A percentile compares a stretch with the other conserved stretches of the same genome.
Evolutionary conservation across 164 flowering plant species (phyloP).

Genomic region (Euptelea pleiosperma): DNA sequence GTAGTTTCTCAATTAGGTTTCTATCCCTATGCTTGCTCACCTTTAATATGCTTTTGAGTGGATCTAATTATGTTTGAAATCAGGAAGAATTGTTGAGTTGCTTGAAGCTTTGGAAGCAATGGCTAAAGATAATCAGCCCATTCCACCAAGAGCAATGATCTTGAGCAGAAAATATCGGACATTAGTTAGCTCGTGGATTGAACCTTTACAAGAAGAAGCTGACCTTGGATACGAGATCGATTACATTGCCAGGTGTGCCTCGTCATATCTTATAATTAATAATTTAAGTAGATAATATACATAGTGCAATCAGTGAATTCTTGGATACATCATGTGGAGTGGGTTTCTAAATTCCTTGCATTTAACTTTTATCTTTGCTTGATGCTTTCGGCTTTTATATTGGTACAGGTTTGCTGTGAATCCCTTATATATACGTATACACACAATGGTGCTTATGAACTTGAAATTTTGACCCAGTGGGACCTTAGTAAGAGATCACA

Average conservation of each 20-base stretch:
- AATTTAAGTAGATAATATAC: background rate
- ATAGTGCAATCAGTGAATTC: too few relatives aligned
- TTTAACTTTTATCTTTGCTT: too few relatives aligned
- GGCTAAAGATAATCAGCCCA: slow-evolving; percentile 80
- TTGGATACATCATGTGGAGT: slow-evolving; percentile 3
- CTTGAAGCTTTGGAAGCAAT: slow-evolving; percentile 91
- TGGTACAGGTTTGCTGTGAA: too few relatives aligned
- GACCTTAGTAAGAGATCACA: too few relatives aligned
- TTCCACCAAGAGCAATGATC: slow-evolving; percentile 96
- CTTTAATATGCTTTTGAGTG: slow-evolving; percentile 15
- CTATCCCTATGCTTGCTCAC: background rate
- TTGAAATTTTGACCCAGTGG: too few relatives aligned
- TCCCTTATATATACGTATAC: too few relatives aligned
- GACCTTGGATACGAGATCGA: slow-evolving; percentile 95
- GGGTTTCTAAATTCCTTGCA: too few relatives aligned
- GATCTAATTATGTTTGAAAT: slow-evolving; percentile 16
- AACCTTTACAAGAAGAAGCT: slow-evolving; percentile 97
- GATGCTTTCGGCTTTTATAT: too few relatives aligned
- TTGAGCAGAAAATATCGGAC: slow-evolving; percentile 91
- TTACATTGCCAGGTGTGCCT: slow-evolving; percentile 76
- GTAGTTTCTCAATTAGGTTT: background rate
- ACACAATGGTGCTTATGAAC: too few relatives aligned
- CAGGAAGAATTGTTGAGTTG: slow-evolving; percentile 87
- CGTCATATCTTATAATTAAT: background rate
- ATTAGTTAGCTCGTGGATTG: slow-evolving; percentile 97